A percentile compares a stretch with the other conserved stretches of the same genome.
phyloP scores from a whole-genome alignment of 306 rosid species.

The Hylodesmum podocarpum region DNA sequence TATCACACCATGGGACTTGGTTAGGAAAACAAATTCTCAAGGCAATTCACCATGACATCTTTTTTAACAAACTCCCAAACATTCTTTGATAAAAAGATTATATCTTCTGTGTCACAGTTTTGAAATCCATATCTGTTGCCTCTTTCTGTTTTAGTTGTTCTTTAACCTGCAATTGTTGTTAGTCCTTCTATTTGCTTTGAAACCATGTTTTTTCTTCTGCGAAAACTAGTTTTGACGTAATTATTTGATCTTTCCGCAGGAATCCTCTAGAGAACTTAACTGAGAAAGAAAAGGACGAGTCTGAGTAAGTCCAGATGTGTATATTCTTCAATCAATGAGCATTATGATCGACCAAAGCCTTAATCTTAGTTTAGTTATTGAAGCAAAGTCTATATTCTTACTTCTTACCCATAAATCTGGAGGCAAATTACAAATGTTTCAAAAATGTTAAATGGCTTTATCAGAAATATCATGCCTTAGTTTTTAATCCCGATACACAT shows the following conservation, averaged over 20 bases:
- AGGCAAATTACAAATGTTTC: not conserved
- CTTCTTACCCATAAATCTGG: not conserved
- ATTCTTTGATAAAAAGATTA: not conserved
- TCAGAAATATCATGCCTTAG: constrained; percentile 1
- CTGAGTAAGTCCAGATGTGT: constrained; percentile 50
- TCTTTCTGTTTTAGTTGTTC: not conserved
- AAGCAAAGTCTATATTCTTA: not conserved
- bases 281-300: constrained; percentile 38
- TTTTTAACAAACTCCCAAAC: not conserved
- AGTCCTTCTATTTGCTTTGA: not conserved
- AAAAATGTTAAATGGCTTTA: not conserved
- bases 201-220: not conserved
- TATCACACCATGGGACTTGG: not conserved
- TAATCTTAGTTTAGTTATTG: not conserved
- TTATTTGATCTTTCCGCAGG: constrained; percentile 48
- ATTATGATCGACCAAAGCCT: not conserved
- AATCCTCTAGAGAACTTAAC: constrained; percentile 38
- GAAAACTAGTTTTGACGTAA: constrained; percentile 10
- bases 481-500: not conserved
- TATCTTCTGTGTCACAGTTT: not conserved
- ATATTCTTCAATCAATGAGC: not conserved
- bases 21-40: not conserved
- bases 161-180: not conserved
- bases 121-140: constrained; percentile 1
- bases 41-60: not conserved